Percentiles rank a stretch among this genome's conserved stretches.
Conservation (phyloP, 2,329 filamentous ascomycete species). For the Alternaria novae-zelandiae region DNA sequence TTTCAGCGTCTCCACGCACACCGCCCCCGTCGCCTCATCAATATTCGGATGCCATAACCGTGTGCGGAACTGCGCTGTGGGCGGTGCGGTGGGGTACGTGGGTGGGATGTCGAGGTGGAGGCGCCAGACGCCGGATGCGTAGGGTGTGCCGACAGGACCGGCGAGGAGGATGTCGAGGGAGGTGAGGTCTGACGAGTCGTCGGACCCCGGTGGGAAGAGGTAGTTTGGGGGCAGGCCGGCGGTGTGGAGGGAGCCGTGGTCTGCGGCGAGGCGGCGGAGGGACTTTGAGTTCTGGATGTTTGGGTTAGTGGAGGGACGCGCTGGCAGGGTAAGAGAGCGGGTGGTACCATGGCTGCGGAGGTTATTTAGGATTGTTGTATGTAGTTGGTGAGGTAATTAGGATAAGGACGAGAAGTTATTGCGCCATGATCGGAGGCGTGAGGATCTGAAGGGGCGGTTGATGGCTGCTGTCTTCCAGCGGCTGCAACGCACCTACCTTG, state of each 20-base stretch:
- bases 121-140: conserved; percentile 64
- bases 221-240: conserved; percentile 66
- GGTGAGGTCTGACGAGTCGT: conserved; percentile 60
- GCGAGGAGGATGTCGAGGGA: conserved; percentile 64
- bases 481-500: neutral
- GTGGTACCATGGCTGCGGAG: conserved; percentile 18
- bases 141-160: conserved; percentile 66
- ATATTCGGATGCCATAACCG: conserved; percentile 71
- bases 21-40: conserved; percentile 65
- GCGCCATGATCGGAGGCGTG: neutral
- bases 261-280: conserved; percentile 64
- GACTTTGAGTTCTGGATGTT: conserved; percentile 54
- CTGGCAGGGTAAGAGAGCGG: neutral
- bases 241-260: conserved; percentile 64
- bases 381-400: neutral
- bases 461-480: neutral
- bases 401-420: neutral
- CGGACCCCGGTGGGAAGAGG: conserved; percentile 57
- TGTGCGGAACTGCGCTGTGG: conserved; percentile 66
- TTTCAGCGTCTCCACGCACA: conserved; percentile 70
- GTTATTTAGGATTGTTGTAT: neutral
- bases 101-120: conserved; percentile 66
- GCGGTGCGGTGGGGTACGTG: conserved; percentile 60
- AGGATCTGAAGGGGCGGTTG: neutral
- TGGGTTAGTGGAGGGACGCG: conserved; percentile 4